Evolutionary conservation across 345 rosid genomes (phyloP).

Genomic region (Camelina laxa): DNA sequence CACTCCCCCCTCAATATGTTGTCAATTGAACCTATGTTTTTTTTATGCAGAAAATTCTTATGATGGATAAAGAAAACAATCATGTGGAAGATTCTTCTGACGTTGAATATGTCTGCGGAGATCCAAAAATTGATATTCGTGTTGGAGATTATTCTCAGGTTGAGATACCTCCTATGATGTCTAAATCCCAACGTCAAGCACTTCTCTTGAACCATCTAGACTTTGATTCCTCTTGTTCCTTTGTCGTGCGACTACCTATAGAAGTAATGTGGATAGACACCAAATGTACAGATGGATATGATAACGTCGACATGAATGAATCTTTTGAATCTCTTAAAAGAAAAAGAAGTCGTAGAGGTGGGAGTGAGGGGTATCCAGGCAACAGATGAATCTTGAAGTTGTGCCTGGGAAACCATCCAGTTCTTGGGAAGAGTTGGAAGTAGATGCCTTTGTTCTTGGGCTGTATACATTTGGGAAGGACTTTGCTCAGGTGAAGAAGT

Average conservation of each 20-base stretch:
- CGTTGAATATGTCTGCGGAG: slow-evolving; percentile 48
- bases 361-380: slow-evolving; percentile 16
- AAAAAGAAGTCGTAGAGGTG: slow-evolving; percentile 42
- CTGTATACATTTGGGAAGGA: no score
- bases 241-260: slow-evolving; percentile 53
- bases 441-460: no score
- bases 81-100: slow-evolving; percentile 43
- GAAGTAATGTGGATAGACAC: slow-evolving; percentile 52
- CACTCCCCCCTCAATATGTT: no score
- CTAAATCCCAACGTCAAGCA: slow-evolving; percentile 44
- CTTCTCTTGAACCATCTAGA: slow-evolving; percentile 44
- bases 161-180: slow-evolving; percentile 58
- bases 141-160: slow-evolving; percentile 66
- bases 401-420: no score
- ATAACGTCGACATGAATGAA: slow-evolving; percentile 37
- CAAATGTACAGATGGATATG: slow-evolving; percentile 30
- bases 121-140: slow-evolving; percentile 53
- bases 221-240: slow-evolving; percentile 43
- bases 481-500: no score
- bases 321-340: slow-evolving; percentile 46
- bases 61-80: slow-evolving; percentile 41
- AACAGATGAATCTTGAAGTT: no score
- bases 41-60: slow-evolving; percentile 26
- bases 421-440: no score
- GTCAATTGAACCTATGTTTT: background rate